Conservation (phyloP, 2,329 filamentous ascomycete genomes). For the Thielaviopsis cerberus region DNA sequence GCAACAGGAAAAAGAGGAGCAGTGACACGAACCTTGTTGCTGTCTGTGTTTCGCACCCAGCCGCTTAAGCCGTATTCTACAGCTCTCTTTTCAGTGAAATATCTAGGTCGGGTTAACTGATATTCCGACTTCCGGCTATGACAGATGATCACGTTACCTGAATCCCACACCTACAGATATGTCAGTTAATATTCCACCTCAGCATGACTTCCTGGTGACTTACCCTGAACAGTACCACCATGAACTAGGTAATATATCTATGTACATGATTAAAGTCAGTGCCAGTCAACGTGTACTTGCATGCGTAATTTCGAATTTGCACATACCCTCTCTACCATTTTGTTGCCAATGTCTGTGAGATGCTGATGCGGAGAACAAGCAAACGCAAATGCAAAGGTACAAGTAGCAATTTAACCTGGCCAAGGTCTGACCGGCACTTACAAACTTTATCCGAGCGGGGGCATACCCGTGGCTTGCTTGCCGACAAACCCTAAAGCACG, state of each 20-base stretch:
- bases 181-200: not conserved
- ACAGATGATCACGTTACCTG: not conserved
- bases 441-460: too few relatives aligned
- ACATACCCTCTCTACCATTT: too few relatives aligned
- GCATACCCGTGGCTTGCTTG: too few relatives aligned
- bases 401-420: too few relatives aligned
- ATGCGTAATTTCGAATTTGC: too few relatives aligned
- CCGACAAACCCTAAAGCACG: too few relatives aligned
- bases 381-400: too few relatives aligned
- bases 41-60: slow-evolving; percentile 41
- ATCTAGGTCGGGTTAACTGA: slow-evolving; percentile 19
- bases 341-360: too few relatives aligned
- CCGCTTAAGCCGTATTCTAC: slow-evolving; percentile 33
- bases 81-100: slow-evolving; percentile 36
- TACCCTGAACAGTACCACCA: slow-evolving; percentile 49
- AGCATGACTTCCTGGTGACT: slow-evolving; percentile 12
- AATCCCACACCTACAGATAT: not conserved
- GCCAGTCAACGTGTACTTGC: not conserved
- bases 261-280: not conserved
- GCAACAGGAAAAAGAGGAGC: not conserved
- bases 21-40: slow-evolving; percentile 30
- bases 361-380: too few relatives aligned
- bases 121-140: slow-evolving; percentile 1
- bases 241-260: slow-evolving; percentile 47
- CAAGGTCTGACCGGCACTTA: too few relatives aligned